phyloP scores from a whole-genome alignment of 371 early-diverging fungal species.

The Mortierella sp. region DNA sequence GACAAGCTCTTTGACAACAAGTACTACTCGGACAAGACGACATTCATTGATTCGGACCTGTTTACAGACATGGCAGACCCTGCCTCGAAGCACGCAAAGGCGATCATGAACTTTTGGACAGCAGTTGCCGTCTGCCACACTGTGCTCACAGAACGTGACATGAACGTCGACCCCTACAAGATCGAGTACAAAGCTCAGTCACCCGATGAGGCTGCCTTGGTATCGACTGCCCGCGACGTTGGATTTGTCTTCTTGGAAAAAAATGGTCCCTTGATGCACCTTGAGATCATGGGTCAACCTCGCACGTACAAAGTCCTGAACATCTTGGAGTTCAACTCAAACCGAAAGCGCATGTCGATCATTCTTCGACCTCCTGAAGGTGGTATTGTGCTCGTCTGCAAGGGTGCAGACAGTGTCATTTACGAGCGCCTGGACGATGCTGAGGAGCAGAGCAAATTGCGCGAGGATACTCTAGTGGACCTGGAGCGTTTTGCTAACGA shows the following conservation, averaged over 20 bases:
- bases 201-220: constrained; percentile 95
- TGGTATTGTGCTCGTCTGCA: constrained; percentile 86
- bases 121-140: constrained; percentile 83
- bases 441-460: constrained; percentile 64
- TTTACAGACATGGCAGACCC: constrained; percentile 55
- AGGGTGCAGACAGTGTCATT: constrained; percentile 97
- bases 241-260: constrained; percentile 87
- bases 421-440: constrained; percentile 75
- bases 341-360: constrained; percentile 89
- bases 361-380: constrained; percentile 73
- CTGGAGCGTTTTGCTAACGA: constrained; percentile 90
- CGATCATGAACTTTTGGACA: constrained; percentile 78
- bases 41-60: constrained; percentile 57
- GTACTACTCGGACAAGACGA: constrained; percentile 54
- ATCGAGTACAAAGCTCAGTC: constrained; percentile 92
- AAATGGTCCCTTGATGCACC: constrained; percentile 64
- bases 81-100: constrained; percentile 61
- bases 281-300: constrained; percentile 78
- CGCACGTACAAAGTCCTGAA: constrained; percentile 73
- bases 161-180: constrained; percentile 55
- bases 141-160: constrained; percentile 71
- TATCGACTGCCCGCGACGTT: constrained; percentile 88
- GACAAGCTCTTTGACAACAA: constrained; percentile 52
- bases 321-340: constrained; percentile 85
- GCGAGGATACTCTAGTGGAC: constrained; percentile 72